Base-by-base conservation (phyloP, 257 asterid species). In the Nicotiana attenuata region DNA sequence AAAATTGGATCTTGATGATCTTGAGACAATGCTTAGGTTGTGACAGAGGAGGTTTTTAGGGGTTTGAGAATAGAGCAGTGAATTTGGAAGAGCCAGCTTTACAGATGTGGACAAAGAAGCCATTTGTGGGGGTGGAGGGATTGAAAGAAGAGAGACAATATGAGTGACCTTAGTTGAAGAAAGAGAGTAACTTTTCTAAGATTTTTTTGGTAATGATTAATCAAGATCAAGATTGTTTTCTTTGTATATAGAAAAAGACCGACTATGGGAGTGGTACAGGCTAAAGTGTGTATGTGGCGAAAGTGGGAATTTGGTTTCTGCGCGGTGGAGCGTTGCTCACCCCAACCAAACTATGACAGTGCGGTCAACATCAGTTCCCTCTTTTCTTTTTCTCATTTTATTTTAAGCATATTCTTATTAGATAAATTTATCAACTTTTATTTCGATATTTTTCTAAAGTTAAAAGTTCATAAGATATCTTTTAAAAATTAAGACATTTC, bases 1-100 rank as follows among this genome's bases (percentile, higher is more conserved):
- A 57, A 95, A 90, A 26, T 89, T 92, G 50, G 96, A 93, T 33
- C 87, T 90, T 3, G 93, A 87, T 81, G 94, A 88, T 78, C 81
- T 89, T 28, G 96, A 69, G 83, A 89, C 66, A 71, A 79, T 38
- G 15, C 90, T 31, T 13, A 85, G 83, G 69, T 77, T 41, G 13
- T 41, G 92, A 73, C 89, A 78, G 65, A 85, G 81, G 69, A 89
- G 41, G 83, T 91, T 9, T 80, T 87, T 92, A 19, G 91, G 87
- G 81, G 91, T 86, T 85, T 82, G 94, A 71, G 88, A 3, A 26
- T 88, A 82, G n/a, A 88, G 88, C 22, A 85, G 56, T 66, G 92
- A 87, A 78, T 41, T 41, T 41, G 97, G 97, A 45, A 89, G 89
- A 41, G 82, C 80, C 31, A 77, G 92, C 63, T 83, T 89, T 26